These are phyloP conservation scores for Leptoxyphium fumago DNA, from an alignment of 2,329 filamentous ascomycete species.

Conservation along the genomic window DNA sequence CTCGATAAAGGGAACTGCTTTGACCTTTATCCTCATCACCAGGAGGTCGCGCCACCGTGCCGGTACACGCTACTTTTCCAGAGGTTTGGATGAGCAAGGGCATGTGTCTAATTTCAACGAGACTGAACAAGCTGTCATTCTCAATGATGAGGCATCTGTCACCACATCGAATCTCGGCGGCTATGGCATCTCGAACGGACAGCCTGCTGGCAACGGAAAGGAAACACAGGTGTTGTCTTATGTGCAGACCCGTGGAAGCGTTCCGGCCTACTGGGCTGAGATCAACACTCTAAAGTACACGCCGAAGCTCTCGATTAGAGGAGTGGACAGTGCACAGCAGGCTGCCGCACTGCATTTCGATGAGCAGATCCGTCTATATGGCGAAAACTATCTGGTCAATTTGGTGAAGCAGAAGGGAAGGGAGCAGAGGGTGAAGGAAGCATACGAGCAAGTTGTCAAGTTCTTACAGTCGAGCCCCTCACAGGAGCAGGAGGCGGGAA, in stretches of 20 bases:
- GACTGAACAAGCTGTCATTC: constrained; percentile 80
- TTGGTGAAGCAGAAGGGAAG: constrained; percentile 92
- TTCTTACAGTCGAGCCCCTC: constrained; percentile 54
- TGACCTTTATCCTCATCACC: constrained; percentile 80
- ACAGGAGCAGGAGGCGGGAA: constrained; percentile 51
- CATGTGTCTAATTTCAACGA: constrained; percentile 99
- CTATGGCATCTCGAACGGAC: constrained; percentile 66
- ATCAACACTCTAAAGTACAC: constrained; percentile 87
- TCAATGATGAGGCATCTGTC: constrained; percentile 59
- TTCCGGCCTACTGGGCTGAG: constrained; percentile 92
- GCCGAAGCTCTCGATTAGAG: constrained; percentile 75
- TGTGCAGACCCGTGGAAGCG: constrained; percentile 90
- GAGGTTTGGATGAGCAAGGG: constrained; percentile 83
- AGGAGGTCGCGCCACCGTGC: constrained; percentile 75
- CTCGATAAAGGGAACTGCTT: constrained; percentile 64
- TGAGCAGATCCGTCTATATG: constrained; percentile 85
- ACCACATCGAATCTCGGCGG: constrained; percentile 51
- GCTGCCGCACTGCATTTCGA: constrained; percentile 79
- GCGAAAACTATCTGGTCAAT: constrained; percentile 95
- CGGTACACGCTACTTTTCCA: constrained; percentile 87
- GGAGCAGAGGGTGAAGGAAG: constrained; percentile 76
- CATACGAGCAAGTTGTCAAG: constrained; percentile 83
- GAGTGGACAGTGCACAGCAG: constrained; percentile 62
- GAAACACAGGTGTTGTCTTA: constrained; percentile 88
- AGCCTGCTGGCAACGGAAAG: constrained; percentile 42